These are phyloP conservation scores for Eucalyptus pumila DNA, from an alignment of 345 rosid genomes.

Conservation along the genomic window DNA sequence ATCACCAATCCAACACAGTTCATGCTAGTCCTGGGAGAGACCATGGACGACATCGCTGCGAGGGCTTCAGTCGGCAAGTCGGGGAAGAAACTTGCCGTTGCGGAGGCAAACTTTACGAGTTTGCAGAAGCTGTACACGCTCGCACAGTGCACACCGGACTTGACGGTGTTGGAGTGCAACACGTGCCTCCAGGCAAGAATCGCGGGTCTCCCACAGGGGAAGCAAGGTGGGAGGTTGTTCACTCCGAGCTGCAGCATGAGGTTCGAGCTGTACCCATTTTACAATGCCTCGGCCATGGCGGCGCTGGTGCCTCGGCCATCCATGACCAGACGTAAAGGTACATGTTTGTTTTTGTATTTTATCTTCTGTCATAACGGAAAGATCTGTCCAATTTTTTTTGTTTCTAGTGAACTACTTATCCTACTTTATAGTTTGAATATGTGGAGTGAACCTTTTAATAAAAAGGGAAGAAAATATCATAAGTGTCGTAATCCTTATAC, in stretches of 20 bases:
- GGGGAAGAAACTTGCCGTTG: not conserved
- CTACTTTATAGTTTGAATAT: not conserved
- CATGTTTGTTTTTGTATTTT: not conserved
- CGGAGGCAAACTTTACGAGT: not conserved
- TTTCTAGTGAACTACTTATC: not conserved
- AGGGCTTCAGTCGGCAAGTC: not conserved
- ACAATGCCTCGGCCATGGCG: not conserved
- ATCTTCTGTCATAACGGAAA: not conserved
- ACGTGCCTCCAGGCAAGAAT: constrained; percentile 7
- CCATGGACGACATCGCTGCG: not conserved
- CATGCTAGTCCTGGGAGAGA: not conserved
- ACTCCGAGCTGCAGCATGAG: not conserved
- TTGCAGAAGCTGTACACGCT: constrained; percentile 11
- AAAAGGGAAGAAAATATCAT: not conserved
- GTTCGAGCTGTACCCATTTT: not conserved
- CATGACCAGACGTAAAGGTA: not conserved
- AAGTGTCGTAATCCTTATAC: not conserved
- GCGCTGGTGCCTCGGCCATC: not conserved
- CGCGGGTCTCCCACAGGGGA: not conserved
- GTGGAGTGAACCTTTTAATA: not conserved
- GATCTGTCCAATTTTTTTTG: not conserved
- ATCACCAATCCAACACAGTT: constrained; percentile 5
- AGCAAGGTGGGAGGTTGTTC: not conserved
- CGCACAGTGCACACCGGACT: not conserved
- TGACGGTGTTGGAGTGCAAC: constrained; percentile 14